A percentile compares a stretch with the other conserved stretches of the same genome.
phyloP scores from a whole-genome alignment of 169 alveolate species.

The Toxoplasma gondii region DNA sequence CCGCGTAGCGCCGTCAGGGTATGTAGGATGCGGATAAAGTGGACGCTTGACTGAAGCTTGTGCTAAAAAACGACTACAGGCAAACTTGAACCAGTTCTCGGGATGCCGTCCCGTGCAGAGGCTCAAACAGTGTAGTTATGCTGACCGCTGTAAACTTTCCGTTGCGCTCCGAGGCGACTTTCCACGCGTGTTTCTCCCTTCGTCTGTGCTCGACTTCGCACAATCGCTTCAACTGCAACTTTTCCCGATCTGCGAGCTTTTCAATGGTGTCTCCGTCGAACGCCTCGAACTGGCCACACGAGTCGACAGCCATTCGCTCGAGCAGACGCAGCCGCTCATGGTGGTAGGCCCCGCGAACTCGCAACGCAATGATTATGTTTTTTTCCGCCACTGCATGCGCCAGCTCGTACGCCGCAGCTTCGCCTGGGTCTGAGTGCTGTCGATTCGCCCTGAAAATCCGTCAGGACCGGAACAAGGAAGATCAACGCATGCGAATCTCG shows the following conservation, averaged over 20 bases:
- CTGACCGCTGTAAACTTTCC: slow-evolving; percentile 55
- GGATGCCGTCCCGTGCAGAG: too few relatives aligned
- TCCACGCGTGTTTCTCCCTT: slow-evolving; percentile 24
- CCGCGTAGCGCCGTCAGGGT: too few relatives aligned
- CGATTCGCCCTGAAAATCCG: not conserved
- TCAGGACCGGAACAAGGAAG: too few relatives aligned
- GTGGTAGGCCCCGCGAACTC: slow-evolving; percentile 42
- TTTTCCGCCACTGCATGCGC: slow-evolving; percentile 24
- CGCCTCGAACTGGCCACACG: slow-evolving; percentile 55
- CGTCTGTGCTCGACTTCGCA: slow-evolving; percentile 43
- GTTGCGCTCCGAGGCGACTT: slow-evolving; percentile 35
- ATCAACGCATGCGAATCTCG: too few relatives aligned
- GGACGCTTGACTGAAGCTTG: too few relatives aligned
- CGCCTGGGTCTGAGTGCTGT: slow-evolving; percentile 1
- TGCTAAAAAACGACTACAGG: too few relatives aligned
- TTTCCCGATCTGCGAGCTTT: slow-evolving; percentile 39
- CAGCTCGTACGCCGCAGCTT: slow-evolving; percentile 29
- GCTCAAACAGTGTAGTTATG: too few relatives aligned
- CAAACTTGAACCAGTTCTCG: too few relatives aligned
- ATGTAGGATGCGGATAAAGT: too few relatives aligned
- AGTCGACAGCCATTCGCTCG: slow-evolving; percentile 26
- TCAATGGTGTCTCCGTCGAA: slow-evolving; percentile 29
- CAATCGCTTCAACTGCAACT: not conserved
- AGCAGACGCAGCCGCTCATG: slow-evolving; percentile 31
- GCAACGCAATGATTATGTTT: slow-evolving; percentile 30